phyloP scores from a whole-genome alignment of 768 basidiomycete species.

The Naganishia randhawae region DNA sequence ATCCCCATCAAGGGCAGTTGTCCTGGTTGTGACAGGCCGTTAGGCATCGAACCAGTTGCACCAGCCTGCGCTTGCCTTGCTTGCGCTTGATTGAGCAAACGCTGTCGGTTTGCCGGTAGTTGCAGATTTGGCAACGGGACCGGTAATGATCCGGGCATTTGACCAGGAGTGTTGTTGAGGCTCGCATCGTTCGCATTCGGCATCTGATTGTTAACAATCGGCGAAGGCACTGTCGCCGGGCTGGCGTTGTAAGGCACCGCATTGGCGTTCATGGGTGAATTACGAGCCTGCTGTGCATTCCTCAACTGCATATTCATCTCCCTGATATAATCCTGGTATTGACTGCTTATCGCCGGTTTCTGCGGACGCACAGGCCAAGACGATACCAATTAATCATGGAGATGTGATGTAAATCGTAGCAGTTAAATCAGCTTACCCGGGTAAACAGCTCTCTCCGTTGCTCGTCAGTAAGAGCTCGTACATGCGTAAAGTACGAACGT shows the following conservation, averaged over 20 bases:
- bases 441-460: slow-evolving; percentile 22
- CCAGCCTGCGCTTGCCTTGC: slow-evolving; percentile 8
- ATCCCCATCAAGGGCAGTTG: slow-evolving; percentile 15
- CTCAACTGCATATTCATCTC: slow-evolving; percentile 3
- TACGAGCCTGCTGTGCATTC: slow-evolving; percentile 5
- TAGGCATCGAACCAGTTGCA: not conserved
- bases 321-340: slow-evolving; percentile 11
- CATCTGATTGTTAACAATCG: not conserved
- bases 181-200: not conserved
- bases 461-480: slow-evolving; percentile 12
- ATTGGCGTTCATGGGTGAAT: slow-evolving; percentile 2
- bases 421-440: not conserved
- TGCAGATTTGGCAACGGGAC: slow-evolving; percentile 25
- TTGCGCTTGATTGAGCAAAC: slow-evolving; percentile 16
- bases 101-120: slow-evolving; percentile 19
- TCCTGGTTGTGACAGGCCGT: slow-evolving; percentile 6
- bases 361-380: not conserved
- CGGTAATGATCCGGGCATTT: slow-evolving; percentile 4
- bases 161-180: not conserved
- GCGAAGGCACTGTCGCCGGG: not conserved
- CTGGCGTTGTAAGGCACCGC: not conserved
- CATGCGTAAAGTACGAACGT: slow-evolving; percentile 23
- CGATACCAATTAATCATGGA: not conserved
- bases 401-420: not conserved
- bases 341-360: slow-evolving; percentile 12